These are phyloP conservation scores for Drechslera avenae DNA, from an alignment of 2,329 filamentous ascomycete species.

Conservation along the genomic window DNA sequence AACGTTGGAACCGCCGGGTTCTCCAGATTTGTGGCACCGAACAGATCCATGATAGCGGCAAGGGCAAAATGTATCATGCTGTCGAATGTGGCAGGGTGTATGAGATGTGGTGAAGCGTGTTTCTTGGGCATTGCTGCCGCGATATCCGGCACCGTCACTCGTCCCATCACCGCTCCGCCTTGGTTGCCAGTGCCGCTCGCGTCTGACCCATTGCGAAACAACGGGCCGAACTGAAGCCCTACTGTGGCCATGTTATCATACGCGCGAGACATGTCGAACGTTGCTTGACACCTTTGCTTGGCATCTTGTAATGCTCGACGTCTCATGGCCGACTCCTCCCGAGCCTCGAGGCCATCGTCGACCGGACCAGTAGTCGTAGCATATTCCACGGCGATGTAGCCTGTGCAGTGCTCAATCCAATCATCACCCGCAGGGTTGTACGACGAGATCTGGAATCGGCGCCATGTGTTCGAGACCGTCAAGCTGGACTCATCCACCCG, in stretches of 20 bases:
- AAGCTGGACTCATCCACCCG: conserved; percentile 1
- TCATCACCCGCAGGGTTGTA: conserved; percentile 2
- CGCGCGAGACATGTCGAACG: conserved; percentile 1
- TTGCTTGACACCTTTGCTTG: not conserved
- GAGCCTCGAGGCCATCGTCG: not conserved
- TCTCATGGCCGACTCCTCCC: not conserved
- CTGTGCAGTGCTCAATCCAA: conserved; percentile 1
- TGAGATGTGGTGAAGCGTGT: not conserved
- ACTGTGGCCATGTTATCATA: conserved; percentile 2
- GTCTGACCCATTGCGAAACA: not conserved
- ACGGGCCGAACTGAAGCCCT: conserved; percentile 1
- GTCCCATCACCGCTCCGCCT: conserved; percentile 1
- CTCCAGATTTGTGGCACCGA: not conserved
- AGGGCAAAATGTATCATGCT: conserved; percentile 4
- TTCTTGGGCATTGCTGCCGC: not conserved
- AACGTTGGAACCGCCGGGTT: conserved; percentile 1
- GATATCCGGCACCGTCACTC: conserved; percentile 2
- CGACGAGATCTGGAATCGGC: conserved; percentile 1
- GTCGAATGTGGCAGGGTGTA: conserved; percentile 2
- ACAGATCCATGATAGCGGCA: conserved; percentile 3
- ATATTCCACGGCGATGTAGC: conserved; percentile 1
- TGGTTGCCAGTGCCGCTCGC: not conserved
- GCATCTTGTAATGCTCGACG: not conserved
- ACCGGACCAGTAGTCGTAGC: not conserved
- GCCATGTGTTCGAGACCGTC: not conserved